Evolutionary conservation across 2,329 filamentous ascomycete species (phyloP).

Genomic region (Canariomyces notabilis): DNA sequence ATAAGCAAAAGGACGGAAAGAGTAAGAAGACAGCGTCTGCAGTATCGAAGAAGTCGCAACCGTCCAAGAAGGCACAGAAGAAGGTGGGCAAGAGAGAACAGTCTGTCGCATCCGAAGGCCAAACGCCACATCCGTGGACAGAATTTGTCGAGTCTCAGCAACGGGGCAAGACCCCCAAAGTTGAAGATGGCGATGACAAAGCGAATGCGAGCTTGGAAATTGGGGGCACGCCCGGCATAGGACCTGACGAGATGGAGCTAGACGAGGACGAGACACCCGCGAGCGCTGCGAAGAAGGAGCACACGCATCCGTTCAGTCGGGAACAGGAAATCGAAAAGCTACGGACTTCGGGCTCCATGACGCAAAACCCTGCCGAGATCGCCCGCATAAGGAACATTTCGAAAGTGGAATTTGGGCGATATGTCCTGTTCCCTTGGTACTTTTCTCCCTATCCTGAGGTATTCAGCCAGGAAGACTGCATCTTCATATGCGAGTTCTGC

Average conservation of each 20-base stretch:
- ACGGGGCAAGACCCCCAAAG: constrained; percentile 35
- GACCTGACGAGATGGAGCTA: constrained; percentile 48
- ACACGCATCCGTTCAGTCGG: constrained; percentile 58
- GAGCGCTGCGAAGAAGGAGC: constrained; percentile 35
- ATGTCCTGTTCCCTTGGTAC: constrained; percentile 95
- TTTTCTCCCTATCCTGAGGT: constrained; percentile 93
- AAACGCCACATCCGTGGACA: constrained; percentile 50
- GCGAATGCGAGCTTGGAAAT: constrained; percentile 40
- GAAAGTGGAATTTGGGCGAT: constrained; percentile 87
- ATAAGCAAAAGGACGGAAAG: constrained; percentile 68
- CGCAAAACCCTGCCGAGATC: constrained; percentile 95
- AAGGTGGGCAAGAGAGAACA: constrained; percentile 51
- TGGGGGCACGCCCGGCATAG: constrained; percentile 40
- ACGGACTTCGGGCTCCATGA: constrained; percentile 93
- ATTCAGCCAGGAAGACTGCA: constrained; percentile 81
- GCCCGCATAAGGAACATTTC: constrained; percentile 92
- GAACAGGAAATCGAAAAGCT: constrained; percentile 96
- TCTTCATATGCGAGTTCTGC: constrained; percentile 97
- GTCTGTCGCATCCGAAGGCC: constrained; percentile 48
- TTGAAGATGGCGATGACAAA: constrained; percentile 42
- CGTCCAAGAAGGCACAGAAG: constrained; percentile 56
- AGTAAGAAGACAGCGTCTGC: constrained; percentile 63
- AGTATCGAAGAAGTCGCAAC: constrained; percentile 49
- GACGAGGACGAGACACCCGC: constrained; percentile 45
- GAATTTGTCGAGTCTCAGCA: constrained; percentile 47